Percentiles rank a stretch among this genome's conserved stretches.
Evolutionary conservation across 2,329 filamentous ascomycete genomes (phyloP).

Genomic region (Penicillium sp.): DNA sequence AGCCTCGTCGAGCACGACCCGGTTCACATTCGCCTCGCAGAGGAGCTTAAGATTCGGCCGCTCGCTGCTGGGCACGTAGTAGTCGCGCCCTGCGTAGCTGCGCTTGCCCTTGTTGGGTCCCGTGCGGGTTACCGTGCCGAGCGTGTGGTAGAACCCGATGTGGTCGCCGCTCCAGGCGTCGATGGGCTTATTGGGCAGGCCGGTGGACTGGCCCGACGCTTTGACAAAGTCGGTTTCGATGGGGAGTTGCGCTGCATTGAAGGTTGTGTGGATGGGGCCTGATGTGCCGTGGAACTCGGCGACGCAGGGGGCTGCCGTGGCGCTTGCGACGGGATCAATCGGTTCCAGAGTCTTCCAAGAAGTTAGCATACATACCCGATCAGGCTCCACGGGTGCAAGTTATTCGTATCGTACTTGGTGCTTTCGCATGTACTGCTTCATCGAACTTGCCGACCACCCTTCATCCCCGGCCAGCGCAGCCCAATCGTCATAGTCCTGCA

Average conservation of each 20-base stretch:
- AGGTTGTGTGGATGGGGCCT: conserved; percentile 8
- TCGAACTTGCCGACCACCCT: conserved; percentile 31
- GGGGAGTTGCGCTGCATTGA: conserved; percentile 8
- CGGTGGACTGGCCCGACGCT: conserved; percentile 23
- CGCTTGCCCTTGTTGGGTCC: conserved; percentile 32
- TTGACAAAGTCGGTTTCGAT: conserved; percentile 28
- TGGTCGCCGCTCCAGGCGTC: conserved; percentile 44
- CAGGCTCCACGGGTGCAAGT: too few species aligned
- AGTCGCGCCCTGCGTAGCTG: conserved; percentile 49
- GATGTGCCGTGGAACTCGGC: conserved; percentile 9
- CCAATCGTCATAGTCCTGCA: conserved; percentile 41
- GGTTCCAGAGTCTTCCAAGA: conserved; percentile 15
- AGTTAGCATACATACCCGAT: too few species aligned
- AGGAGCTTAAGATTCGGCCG: conserved; percentile 54
- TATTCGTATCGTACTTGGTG: conserved; percentile 20
- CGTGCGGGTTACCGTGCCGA: conserved; percentile 34
- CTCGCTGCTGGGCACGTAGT: conserved; percentile 39
- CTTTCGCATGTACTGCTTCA: conserved; percentile 22
- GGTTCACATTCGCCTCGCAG: conserved; percentile 50
- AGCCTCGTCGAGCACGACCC: conserved; percentile 23
- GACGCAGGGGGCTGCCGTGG: background rate
- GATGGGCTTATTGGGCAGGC: conserved; percentile 10
- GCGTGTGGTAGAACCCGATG: conserved; percentile 44
- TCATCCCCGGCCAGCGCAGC: conserved; percentile 33
- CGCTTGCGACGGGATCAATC: background rate